phyloP scores from a whole-genome alignment of 768 basidiomycete species.

The Termitomyces sp. region DNA sequence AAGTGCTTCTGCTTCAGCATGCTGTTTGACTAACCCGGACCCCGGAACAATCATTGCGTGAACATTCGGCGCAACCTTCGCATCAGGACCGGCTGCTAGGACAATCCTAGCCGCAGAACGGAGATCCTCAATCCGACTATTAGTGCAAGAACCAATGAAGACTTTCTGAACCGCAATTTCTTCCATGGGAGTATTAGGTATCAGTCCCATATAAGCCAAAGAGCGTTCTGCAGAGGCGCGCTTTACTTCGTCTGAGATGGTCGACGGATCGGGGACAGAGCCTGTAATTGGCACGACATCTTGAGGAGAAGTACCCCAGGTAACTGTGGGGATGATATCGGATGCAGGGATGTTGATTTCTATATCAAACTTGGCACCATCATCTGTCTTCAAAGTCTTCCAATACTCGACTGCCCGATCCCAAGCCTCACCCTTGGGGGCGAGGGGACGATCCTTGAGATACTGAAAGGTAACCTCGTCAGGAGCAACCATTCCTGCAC shows the following conservation, averaged over 20 bases:
- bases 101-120: conserved; percentile 80
- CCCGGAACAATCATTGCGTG: conserved; percentile 92
- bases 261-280: conserved; percentile 68
- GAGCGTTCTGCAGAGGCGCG: conserved; percentile 69
- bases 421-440: conserved; percentile 84
- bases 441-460: conserved; percentile 73
- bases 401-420: conserved; percentile 83
- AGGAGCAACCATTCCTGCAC: conserved; percentile 90
- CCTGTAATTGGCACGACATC: conserved; percentile 84
- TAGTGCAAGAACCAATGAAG: conserved; percentile 94
- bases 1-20: conserved; percentile 86
- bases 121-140: conserved; percentile 90
- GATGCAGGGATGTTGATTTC: conserved; percentile 76
- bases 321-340: conserved; percentile 86
- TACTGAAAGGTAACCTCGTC: conserved; percentile 86
- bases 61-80: conserved; percentile 68
- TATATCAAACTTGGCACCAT: conserved; percentile 79
- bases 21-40: conserved; percentile 85
- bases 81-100: conserved; percentile 64
- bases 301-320: conserved; percentile 92
- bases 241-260: conserved; percentile 58
- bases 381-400: conserved; percentile 73
- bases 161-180: conserved; percentile 81
- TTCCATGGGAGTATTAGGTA: conserved; percentile 73
- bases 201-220: conserved; percentile 83